Base-by-base conservation (phyloP, 768 basidiomycete species). In the Mycena albidolilacea region DNA sequence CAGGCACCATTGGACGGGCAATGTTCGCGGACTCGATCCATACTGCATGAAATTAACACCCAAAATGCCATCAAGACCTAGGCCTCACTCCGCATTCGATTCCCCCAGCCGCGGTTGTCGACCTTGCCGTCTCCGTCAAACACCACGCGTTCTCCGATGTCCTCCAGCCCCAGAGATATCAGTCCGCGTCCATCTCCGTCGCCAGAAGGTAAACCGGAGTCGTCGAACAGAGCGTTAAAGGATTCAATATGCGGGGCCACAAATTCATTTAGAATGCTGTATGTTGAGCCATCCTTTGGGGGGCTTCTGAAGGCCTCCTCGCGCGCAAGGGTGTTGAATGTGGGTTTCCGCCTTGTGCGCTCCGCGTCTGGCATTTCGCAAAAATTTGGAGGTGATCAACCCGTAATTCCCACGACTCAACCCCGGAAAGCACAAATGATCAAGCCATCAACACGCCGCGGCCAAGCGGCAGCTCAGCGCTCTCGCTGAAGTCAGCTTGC, bases 161-260 rank as follows among this genome's bases (percentile, higher is more conserved):
- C 95, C 76, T 92, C 89, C 14, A 98, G 78, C 9, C 90, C 95
- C 2, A 95, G 83, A 61, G 90, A 90, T 9, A 99, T 80, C 11
- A 99, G 81, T 0, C 98, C 98, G 43, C 87, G 87, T 1, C 94
- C 95, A 68, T 95, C 90, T 15, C 92, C 92, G 77, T 92, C 92
- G 11, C 93, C 92, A 57, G 87, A 79, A 69, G 92, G 90, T 67
- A 94, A 81, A n/a, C 93, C 93, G 65, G 93, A 92, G 81, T 97
- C 96, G 78, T 98, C 97, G 81, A 98, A 97, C 37, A 99, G 88
- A 17, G 96, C 92, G 82, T 99, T 97, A 88, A 99, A 99, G 48
- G 95, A 96, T 81, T 98, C 94, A 73, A 99, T 90, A 80, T 98
- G 97, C 7, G 98, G 97, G 30, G 90, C 85, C 66, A 98, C 96